Evolutionary conservation across 805 yeast genomes (phyloP).

Genomic region (Wickerhamia fluorescens): DNA sequence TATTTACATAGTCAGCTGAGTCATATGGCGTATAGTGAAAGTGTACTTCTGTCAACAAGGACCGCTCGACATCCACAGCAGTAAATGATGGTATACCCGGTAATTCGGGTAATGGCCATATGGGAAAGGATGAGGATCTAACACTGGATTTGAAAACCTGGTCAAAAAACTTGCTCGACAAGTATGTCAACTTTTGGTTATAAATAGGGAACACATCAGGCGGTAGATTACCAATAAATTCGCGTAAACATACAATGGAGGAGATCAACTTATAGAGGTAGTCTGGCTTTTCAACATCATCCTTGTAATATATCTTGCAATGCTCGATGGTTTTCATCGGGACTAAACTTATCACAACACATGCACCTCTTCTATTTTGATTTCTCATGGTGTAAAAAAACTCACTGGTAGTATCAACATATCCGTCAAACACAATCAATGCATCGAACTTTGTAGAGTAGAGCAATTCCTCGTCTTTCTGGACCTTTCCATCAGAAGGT

Average conservation of each 20-base stretch:
- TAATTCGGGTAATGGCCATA: conserved; percentile 78
- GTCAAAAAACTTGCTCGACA: conserved; percentile 53
- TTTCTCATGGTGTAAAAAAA: conserved; percentile 20
- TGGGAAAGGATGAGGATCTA: conserved; percentile 14
- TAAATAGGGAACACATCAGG: conserved; percentile 74
- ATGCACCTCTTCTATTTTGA: conserved; percentile 18
- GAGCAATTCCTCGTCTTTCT: conserved; percentile 18
- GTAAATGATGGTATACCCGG: conserved; percentile 55
- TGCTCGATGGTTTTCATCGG: conserved; percentile 84
- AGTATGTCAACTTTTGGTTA: conserved; percentile 53
- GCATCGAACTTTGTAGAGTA: conserved; percentile 42
- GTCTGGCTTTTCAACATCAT: conserved; percentile 16
- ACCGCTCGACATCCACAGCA: conserved; percentile 72
- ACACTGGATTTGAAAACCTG: conserved; percentile 12
- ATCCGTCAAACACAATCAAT: conserved; percentile 56
- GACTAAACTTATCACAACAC: conserved; percentile 58
- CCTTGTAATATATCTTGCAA: conserved; percentile 45
- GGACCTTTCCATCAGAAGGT: conserved; percentile 10
- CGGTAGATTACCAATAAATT: conserved; percentile 74
- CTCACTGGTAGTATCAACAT: conserved; percentile 38
- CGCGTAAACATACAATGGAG: conserved; percentile 75
- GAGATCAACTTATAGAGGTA: conserved; percentile 67
- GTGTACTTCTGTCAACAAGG: conserved; percentile 66
- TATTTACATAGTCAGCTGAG: conserved; percentile 31
- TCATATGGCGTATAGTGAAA: conserved; percentile 51